These are phyloP conservation scores for Recurvomyces mirabilis DNA, from an alignment of 495 filamentous ascomycete species.

Conservation along the genomic window DNA sequence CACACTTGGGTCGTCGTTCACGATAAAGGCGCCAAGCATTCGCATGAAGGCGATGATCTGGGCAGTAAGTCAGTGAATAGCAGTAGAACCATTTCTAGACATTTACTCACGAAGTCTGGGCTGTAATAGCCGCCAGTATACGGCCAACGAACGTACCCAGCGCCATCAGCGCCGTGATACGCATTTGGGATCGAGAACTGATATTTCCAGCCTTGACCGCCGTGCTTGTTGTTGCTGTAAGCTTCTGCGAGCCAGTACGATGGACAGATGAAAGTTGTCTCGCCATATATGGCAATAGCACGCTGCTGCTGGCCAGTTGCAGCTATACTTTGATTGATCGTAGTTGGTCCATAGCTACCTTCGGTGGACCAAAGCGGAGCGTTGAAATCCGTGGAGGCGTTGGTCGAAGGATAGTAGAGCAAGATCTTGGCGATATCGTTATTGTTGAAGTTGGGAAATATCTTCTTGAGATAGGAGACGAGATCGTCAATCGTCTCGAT, in stretches of 20 bases:
- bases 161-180: conserved; percentile 42
- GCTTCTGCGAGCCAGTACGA: conserved; percentile 53
- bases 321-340: conserved; percentile 38
- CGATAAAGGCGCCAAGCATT: conserved; percentile 47
- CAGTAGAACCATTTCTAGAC: too few species aligned
- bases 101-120: conserved; percentile 27
- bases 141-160: conserved; percentile 43
- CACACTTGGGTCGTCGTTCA: conserved; percentile 39
- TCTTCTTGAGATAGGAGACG: conserved; percentile 32
- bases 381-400: conserved; percentile 18
- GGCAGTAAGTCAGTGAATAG: too few species aligned
- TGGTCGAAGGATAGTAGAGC: conserved; percentile 35
- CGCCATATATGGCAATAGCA: conserved; percentile 40
- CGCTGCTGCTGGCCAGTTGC: conserved; percentile 41
- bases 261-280: conserved; percentile 44
- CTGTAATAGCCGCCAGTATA: conserved; percentile 24
- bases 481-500: conserved; percentile 27
- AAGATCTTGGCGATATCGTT: conserved; percentile 34
- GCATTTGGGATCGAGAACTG: conserved; percentile 49
- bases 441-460: conserved; percentile 41
- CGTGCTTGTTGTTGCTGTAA: conserved; percentile 31
- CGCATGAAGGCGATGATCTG: conserved; percentile 27
- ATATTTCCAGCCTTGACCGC: conserved; percentile 40
- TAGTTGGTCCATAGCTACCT: conserved; percentile 38
- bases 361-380: conserved; percentile 33